Percentiles rank a stretch among this genome's conserved stretches.
Evolutionary conservation across 805 yeast species (phyloP).

Genomic region (Torulaspora gathmanii): DNA sequence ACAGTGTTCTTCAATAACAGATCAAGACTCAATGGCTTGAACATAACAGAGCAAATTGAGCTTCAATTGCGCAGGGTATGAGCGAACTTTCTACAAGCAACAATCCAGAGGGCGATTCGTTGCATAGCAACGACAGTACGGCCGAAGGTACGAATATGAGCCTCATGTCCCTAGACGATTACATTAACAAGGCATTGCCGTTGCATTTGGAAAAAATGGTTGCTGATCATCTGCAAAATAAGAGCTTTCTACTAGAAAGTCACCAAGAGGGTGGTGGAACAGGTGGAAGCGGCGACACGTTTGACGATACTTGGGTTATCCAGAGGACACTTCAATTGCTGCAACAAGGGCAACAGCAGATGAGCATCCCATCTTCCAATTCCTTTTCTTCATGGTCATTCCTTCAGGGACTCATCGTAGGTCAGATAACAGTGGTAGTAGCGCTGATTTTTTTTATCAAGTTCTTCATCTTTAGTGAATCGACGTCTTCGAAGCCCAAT

Average conservation of each 20-base stretch:
- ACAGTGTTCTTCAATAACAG: no score
- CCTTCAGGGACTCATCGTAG: slow-evolving; percentile 68
- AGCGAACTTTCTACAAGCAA: not conserved
- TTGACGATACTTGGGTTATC: slow-evolving; percentile 2
- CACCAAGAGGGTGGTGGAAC: not conserved
- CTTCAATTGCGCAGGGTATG: not conserved
- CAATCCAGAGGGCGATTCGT: not conserved
- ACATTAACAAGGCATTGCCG: slow-evolving; percentile 36
- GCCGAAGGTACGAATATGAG: slow-evolving; percentile 12
- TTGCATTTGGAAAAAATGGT: slow-evolving; percentile 36
- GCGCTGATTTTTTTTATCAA: slow-evolving; percentile 60
- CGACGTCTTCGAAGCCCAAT: slow-evolving; percentile 40
- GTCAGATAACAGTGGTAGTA: slow-evolving; percentile 67
- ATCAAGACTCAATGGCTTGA: no score
- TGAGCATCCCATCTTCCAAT: not conserved
- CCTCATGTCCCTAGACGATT: slow-evolving; percentile 38
- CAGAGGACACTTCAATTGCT: slow-evolving; percentile 3
- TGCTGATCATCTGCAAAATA: slow-evolving; percentile 18
- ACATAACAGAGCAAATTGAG: not conserved
- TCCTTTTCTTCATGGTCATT: slow-evolving; percentile 52
- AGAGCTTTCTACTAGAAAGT: not conserved
- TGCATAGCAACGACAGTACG: not conserved
- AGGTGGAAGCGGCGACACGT: not conserved
- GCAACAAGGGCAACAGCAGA: slow-evolving; percentile 6
- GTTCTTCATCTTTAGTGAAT: slow-evolving; percentile 72